These are phyloP conservation scores for Leishmania turanica DNA, from an alignment of 208 protist genomes.

Conservation along the genomic window DNA sequence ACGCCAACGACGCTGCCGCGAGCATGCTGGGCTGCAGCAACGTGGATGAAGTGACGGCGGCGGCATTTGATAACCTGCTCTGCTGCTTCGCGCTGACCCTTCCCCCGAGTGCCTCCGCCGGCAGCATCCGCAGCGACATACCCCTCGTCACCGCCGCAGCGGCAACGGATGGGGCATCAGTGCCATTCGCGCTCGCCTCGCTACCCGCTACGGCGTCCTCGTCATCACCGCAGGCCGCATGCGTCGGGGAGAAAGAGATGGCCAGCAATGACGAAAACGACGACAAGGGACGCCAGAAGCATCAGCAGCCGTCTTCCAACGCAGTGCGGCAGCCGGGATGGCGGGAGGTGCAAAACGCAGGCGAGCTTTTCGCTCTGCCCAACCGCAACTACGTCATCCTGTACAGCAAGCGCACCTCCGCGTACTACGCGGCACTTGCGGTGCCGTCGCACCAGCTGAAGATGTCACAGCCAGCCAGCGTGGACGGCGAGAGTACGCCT, in stretches of 20 bases:
- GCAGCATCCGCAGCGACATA: not conserved
- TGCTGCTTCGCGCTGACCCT: slow-evolving; percentile 19
- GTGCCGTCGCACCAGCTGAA: slow-evolving; percentile 14
- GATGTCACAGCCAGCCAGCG: not conserved
- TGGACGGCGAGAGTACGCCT: not conserved
- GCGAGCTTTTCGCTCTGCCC: slow-evolving; percentile 24
- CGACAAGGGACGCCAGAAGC: not conserved
- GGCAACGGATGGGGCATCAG: not conserved
- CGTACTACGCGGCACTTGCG: slow-evolving; percentile 36
- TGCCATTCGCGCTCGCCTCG: not conserved
- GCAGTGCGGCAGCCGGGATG: not conserved
- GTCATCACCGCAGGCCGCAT: not conserved
- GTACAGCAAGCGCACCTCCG: slow-evolving; percentile 28
- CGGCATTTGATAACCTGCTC: slow-evolving; percentile 28
- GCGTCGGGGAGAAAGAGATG: not conserved
- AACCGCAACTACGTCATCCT: slow-evolving; percentile 28
- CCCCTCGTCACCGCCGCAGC: not conserved
- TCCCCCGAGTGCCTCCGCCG: not conserved
- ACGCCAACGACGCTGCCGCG: slow-evolving; percentile 30
- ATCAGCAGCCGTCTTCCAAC: not conserved
- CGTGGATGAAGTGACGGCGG: slow-evolving; percentile 16
- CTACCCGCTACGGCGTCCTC: not conserved
- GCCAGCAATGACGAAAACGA: not conserved
- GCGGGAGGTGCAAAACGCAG: slow-evolving; percentile 22
- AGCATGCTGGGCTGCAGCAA: slow-evolving; percentile 24